Evolutionary conservation across 1,139 yeast species (phyloP).

Genomic region (Pichia sp.): DNA sequence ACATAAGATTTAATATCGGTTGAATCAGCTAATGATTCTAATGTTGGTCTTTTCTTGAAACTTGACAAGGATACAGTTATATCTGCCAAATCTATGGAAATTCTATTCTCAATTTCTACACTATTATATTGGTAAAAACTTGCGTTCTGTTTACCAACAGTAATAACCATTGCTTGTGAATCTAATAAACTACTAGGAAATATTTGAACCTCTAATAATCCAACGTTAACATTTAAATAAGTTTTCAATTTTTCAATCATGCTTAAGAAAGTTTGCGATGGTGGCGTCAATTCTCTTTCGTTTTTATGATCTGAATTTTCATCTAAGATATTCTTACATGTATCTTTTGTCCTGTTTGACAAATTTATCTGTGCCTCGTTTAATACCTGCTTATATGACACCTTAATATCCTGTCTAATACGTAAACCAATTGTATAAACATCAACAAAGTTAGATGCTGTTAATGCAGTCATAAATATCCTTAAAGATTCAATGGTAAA

Average conservation of each 20-base stretch:
- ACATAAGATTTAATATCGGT: too few species aligned
- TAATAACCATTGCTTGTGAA: slow-evolving; percentile 61
- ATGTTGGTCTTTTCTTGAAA: slow-evolving; percentile 39
- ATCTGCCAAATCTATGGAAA: slow-evolving; percentile 49
- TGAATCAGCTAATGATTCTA: too few species aligned
- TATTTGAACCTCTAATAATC: slow-evolving; percentile 51
- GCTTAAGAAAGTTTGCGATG: slow-evolving; percentile 24
- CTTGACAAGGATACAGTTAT: slow-evolving; percentile 61
- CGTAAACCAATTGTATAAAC: slow-evolving; percentile 66
- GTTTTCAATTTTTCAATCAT: slow-evolving; percentile 42
- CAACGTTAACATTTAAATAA: slow-evolving; percentile 54
- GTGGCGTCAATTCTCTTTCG: slow-evolving; percentile 16
- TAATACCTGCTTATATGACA: slow-evolving; percentile 69
- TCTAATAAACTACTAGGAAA: slow-evolving; percentile 77
- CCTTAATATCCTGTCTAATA: slow-evolving; percentile 65
- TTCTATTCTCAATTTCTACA: slow-evolving; percentile 42
- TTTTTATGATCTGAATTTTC: not conserved
- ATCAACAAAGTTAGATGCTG: slow-evolving; percentile 78
- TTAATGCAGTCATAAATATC: slow-evolving; percentile 70
- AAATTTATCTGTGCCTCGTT: slow-evolving; percentile 39
- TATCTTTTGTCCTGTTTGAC: not conserved
- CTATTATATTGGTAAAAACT: slow-evolving; percentile 57
- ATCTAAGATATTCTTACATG: not conserved
- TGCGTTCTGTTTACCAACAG: slow-evolving; percentile 54
- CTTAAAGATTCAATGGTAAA: slow-evolving; percentile 51